Evolutionary conservation across 768 basidiomycete species (phyloP).

Genomic region (Mycena albidolilacea): DNA sequence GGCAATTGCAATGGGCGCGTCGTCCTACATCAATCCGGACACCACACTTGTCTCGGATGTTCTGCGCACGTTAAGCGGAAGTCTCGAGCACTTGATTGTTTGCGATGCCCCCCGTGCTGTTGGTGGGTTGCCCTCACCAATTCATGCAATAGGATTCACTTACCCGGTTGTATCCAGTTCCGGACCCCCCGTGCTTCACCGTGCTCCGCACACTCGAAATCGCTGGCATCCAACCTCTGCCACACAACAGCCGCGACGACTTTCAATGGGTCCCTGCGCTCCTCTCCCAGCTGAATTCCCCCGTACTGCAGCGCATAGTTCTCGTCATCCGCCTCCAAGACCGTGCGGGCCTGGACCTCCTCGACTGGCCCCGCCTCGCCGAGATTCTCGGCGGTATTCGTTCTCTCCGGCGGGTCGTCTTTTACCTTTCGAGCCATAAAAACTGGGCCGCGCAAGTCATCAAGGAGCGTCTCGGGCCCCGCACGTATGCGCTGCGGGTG

Average conservation of each 20-base stretch:
- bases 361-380: constrained; percentile 17
- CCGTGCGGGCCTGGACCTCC: not conserved
- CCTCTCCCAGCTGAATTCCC: constrained; percentile 10
- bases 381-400: not conserved
- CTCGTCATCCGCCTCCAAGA: constrained; percentile 1
- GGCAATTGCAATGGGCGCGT: not conserved
- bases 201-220: constrained; percentile 19
- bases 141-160: too few relatives aligned
- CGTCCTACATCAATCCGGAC: too few relatives aligned
- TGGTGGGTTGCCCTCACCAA: too few relatives aligned
- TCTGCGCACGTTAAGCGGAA: not conserved
- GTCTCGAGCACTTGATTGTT: constrained; percentile 17
- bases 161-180: not conserved
- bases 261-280: constrained; percentile 18
- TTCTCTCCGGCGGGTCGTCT: not conserved
- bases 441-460: constrained; percentile 18
- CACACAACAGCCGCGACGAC: not conserved
- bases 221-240: constrained; percentile 1
- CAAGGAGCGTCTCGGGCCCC: not conserved
- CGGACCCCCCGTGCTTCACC: constrained; percentile 10
- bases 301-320: constrained; percentile 6
- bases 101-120: not conserved
- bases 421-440: constrained; percentile 4
- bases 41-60: not conserved
- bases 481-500: not conserved